Base-by-base conservation (phyloP, 176 grass and related monocot species). In the Carex kokanica region DNA sequence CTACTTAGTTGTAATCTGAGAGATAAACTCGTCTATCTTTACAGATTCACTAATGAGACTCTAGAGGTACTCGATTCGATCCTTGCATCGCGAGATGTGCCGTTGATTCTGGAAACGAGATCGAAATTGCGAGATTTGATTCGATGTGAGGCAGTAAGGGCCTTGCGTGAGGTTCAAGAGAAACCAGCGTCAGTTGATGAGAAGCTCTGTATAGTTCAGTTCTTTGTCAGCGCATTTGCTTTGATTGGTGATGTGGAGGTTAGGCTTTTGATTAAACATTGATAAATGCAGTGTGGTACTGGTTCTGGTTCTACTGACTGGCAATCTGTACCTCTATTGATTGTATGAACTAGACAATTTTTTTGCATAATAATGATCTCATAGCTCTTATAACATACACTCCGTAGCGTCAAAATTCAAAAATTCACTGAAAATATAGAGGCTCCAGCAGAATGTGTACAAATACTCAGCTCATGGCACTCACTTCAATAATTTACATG, bases 191-290 rank as follows among this genome's bases (percentile, higher is more conserved):
- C 56, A 15, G 59, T 13, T 82, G 80, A 80, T 71, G 16, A 34
- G 81, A 94, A 80, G 41, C 90, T 94, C 51, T 65, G 61, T 65
- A 24, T 64, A 23, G 89, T 90, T 32, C 84, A 94, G 66, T 94
- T 98, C 89, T 98, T 98, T 83, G 86, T 90, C 2, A 80, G 82
- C 0, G 88, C 90, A 31, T 98, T 93, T 77, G 89, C 92, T 64
- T 86, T 90, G 45, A 78, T 91, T 9, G 90, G 81, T 0, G 95
- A 94, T 69, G 92, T 92, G 47, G 87, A 94, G 87, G 92, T 97
- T n/a, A 84, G 56, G 20, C 17, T 56, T 78, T 72, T 36, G 0
- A 6, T 27, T 72, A 8, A 36, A 61, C 2, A 24, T 83, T 11
- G 31, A 71, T 83, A 16, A 16, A 51, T 61, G 8, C 4, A 72